These are phyloP conservation scores for Besnoitia besnoiti DNA, from an alignment of 169 alveolate genomes.

Conservation along the genomic window DNA sequence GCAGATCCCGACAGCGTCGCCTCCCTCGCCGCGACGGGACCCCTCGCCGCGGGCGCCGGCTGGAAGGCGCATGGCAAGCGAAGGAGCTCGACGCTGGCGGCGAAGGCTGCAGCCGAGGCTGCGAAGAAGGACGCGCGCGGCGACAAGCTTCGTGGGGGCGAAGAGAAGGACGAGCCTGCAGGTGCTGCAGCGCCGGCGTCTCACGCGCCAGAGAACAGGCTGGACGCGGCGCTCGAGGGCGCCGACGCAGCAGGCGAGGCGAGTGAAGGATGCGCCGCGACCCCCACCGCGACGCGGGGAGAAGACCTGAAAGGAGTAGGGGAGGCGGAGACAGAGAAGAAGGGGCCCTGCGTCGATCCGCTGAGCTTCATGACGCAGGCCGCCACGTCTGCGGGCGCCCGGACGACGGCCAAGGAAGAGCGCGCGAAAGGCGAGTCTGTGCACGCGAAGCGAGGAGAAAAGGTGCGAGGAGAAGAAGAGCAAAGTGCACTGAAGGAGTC, in stretches of 20 bases:
- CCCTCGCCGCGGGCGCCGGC: background rate
- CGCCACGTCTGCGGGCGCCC: background rate
- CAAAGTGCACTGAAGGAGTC: background rate
- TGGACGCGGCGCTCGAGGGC: background rate
- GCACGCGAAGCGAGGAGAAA: background rate
- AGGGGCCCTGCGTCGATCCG: background rate
- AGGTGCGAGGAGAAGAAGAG: background rate
- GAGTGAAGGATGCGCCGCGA: background rate
- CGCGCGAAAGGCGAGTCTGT: background rate
- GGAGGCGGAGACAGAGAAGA: background rate
- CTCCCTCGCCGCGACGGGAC: background rate
- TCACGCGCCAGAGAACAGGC: background rate
- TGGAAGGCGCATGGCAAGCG: background rate
- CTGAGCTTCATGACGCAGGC: background rate
- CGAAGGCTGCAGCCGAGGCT: background rate
- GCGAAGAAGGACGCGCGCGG: background rate
- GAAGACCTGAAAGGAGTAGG: background rate
- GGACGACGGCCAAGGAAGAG: background rate
- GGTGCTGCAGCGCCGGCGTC: background rate
- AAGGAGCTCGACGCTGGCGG: too few species aligned
- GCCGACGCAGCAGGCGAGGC: background rate
- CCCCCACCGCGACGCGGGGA: background rate
- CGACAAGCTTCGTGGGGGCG: background rate
- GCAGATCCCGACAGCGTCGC: conserved; percentile 3
- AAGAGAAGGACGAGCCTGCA: background rate